Conservation (phyloP, 441 rosid species). For the Francoa sonchifolia region DNA sequence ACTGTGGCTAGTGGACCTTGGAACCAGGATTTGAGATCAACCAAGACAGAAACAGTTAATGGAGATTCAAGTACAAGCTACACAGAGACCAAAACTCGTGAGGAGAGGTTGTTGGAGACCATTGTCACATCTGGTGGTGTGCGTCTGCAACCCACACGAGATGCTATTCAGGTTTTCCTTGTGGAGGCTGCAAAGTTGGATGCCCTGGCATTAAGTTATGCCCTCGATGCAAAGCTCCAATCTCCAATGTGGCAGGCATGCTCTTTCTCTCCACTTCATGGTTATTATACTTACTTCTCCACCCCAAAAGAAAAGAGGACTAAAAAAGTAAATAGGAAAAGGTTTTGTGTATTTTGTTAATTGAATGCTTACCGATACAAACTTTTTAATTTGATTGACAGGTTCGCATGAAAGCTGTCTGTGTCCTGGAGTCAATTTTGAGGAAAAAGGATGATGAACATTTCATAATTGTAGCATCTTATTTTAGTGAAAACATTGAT, state of each 20-base stretch:
- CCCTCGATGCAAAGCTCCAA: slow-evolving; percentile 74
- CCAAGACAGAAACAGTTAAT: slow-evolving; percentile 22
- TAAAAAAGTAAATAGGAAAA: too few species aligned
- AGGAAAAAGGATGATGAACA: slow-evolving; percentile 65
- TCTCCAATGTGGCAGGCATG: slow-evolving; percentile 91
- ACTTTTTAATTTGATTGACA: too few species aligned
- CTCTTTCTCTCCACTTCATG: slow-evolving; percentile 8
- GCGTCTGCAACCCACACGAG: slow-evolving; percentile 92
- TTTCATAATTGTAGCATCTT: slow-evolving; percentile 50
- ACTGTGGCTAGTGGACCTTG: slow-evolving; percentile 47
- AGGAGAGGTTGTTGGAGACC: slow-evolving; percentile 82
- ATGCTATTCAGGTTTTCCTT: slow-evolving; percentile 74
- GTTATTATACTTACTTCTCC: not conserved
- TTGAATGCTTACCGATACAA: too few species aligned
- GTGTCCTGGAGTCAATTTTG: slow-evolving; percentile 78
- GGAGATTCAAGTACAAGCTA: slow-evolving; percentile 45
- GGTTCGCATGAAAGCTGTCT: slow-evolving; percentile 90
- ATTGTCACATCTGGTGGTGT: slow-evolving; percentile 91
- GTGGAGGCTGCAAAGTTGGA: slow-evolving; percentile 79
- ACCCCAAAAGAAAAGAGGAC: too few species aligned
- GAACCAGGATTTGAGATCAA: slow-evolving; percentile 36
- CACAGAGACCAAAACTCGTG: slow-evolving; percentile 60
- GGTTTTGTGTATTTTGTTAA: too few species aligned
- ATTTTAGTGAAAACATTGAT: slow-evolving; percentile 64
- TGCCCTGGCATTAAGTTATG: slow-evolving; percentile 54